phyloP scores from a whole-genome alignment of 2,329 filamentous ascomycete genomes.

The Lasiodiplodia sp. region DNA sequence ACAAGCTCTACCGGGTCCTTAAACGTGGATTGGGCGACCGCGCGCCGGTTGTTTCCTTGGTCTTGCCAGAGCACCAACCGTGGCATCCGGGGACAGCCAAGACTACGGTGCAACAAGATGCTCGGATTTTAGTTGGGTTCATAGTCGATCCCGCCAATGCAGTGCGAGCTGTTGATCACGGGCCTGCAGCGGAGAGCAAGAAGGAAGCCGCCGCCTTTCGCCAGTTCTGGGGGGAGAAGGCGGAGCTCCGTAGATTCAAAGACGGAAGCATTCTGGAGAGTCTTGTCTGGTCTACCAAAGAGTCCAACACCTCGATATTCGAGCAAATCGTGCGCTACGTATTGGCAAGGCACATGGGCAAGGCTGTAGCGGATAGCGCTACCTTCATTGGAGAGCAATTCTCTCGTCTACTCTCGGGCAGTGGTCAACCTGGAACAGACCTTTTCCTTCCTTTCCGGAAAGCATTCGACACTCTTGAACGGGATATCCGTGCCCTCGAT shows the following conservation, averaged over 20 bases:
- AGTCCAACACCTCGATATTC: conserved; percentile 69
- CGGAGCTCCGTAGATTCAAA: conserved; percentile 92
- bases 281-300: conserved; percentile 77
- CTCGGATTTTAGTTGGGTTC: conserved; percentile 68
- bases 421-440: conserved; percentile 48
- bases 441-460: conserved; percentile 74
- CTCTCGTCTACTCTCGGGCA: conserved; percentile 51
- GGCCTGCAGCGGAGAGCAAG: conserved; percentile 85
- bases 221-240: conserved; percentile 92
- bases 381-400: conserved; percentile 57
- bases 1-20: conserved; percentile 70
- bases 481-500: conserved; percentile 77
- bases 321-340: conserved; percentile 81
- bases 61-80: conserved; percentile 37
- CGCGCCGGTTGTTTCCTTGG: conserved; percentile 66
- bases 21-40: conserved; percentile 78
- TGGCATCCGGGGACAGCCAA: conserved; percentile 48
- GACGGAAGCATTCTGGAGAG: conserved; percentile 94
- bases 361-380: conserved; percentile 59
- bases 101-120: conserved; percentile 38
- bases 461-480: conserved; percentile 76
- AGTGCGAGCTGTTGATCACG: conserved; percentile 81
- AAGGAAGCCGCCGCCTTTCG: conserved; percentile 82
- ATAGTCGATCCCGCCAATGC: conserved; percentile 76
- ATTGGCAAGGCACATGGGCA: conserved; percentile 72